phyloP scores from a whole-genome alignment of 495 filamentous ascomycete species.

The Trichoderma orchidacearum region DNA sequence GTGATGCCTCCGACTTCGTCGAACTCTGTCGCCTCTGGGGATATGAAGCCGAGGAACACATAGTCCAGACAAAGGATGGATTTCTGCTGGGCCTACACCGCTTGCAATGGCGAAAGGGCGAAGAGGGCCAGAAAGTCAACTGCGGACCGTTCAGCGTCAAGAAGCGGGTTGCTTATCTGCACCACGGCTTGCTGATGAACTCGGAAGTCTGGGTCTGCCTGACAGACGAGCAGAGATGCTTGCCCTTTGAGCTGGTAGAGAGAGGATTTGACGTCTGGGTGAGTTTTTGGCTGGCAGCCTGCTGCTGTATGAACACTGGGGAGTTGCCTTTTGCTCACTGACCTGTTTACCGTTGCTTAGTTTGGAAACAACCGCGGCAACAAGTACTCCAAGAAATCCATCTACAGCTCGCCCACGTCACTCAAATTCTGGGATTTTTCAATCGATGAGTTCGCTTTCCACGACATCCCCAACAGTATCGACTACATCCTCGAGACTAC shows the following conservation, averaged over 20 bases:
- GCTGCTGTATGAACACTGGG: not conserved
- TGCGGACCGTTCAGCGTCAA: conserved; percentile 50
- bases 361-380: conserved; percentile 95
- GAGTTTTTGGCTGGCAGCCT: conserved; percentile 17
- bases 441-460: conserved; percentile 94
- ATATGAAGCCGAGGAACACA: conserved; percentile 89
- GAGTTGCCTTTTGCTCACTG: not conserved
- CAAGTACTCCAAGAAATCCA: conserved; percentile 94
- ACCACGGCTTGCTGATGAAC: conserved; percentile 96
- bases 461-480: conserved; percentile 93
- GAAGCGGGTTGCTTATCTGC: conserved; percentile 87
- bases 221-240: conserved; percentile 69
- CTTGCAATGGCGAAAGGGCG: conserved; percentile 65
- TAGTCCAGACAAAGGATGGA: conserved; percentile 87
- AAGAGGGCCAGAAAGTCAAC: conserved; percentile 64
- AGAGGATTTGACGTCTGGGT: conserved; percentile 95
- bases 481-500: conserved; percentile 81
- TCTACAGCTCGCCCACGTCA: conserved; percentile 55
- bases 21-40: conserved; percentile 82
- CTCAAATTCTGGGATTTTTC: conserved; percentile 91
- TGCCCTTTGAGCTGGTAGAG: conserved; percentile 85
- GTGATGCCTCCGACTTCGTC: conserved; percentile 74
- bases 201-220: conserved; percentile 96
- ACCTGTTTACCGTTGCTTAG: conserved; percentile 28
- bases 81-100: conserved; percentile 88